Base-by-base conservation (phyloP, 2,329 filamentous ascomycete genomes). In the Fusarium paranaense region DNA sequence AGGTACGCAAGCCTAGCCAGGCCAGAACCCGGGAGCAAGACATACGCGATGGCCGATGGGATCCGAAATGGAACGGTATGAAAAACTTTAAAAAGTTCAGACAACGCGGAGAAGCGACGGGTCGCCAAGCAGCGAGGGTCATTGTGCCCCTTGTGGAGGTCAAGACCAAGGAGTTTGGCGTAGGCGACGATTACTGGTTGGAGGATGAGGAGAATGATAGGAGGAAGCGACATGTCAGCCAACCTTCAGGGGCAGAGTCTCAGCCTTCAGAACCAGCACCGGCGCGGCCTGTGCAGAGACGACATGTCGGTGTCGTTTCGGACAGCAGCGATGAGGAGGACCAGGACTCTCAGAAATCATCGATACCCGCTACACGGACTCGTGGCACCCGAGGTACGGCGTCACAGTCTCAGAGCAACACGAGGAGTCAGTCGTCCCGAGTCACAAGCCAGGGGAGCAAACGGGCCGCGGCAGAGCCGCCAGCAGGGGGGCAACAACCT, bases 31-130 rank as follows among this genome's bases (percentile, higher is more conserved):
- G 78, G 71, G 90, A 91, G n/a, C 83, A 86, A 66, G 87, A 89
- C 22, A 81, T 87, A 52, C 85, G 83, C 2, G 85, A 86, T 50
- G 87, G 87, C 6, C 88, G 94, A 45, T 98, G 96, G 95, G 90
- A 98, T 74, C 91, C 94, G 1, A 88, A 88, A 42, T 99, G 97
- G 97, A 97, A 98, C 80, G 97, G 96, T 1, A 89, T 96, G 50
- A 96, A 95, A 82, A 98, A 99, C 80, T 99, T 98, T 85, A 99
- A 99, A 82, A 93, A 91, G 77, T 99, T 99, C 79, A 87, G 88
- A 25, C 87, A 86, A 64, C 87, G 90, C 62, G 91, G 90, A 27
- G 88, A 88, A 22, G 74, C 74, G 7, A 71, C 78, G 2, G 84
- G 87, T 7, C 81, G 87, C 18, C 81, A 83, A 4, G 81, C 83